Evolutionary conservation across 805 yeast genomes (phyloP), one percentile per base, ranked within the genome.

Genomic region (Saturnispora saitoi): DNA sequence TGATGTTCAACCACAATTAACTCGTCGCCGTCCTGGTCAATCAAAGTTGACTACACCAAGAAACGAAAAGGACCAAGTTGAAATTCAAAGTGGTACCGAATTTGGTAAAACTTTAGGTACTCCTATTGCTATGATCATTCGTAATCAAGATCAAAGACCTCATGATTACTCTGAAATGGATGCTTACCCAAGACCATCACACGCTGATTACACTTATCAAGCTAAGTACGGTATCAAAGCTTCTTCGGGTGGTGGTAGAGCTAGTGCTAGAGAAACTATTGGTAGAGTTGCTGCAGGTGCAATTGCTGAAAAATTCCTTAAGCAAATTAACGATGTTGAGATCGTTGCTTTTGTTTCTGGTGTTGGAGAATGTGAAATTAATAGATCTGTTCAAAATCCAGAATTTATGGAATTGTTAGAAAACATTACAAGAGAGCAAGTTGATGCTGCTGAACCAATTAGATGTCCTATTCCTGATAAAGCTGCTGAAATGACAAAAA

Each of bases 201-300:
- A 93, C 68, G 98, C 99, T 17, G 99, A 93, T 68, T 89, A 75
- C 76, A 93, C 99, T 20, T 93, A 93, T 69, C 72, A 86, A 62
- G 73, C 77, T 55, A 93, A 93, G 69, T 93, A 93, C 70, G 95
- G 96, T 39, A 76, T 81, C 57, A 93, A 93, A 70, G 95, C 97
- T 4, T 79, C 95, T 4, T 83, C 95, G 32, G 99, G 99, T 46
- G 99, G 99, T 62, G 99, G 99, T 54, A 80, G 99, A 64, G 85
- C 97, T 11, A 81, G 91, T 41, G 99, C 99, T 8, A 81, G 99
- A 68, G 99, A 93, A 70, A 93, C 99, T 39, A 93, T 93, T 59
- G 99, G 99, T 50, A 80, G 99, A 68, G 99, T 93, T 47, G 98
- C 98, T 43, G 98, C 97, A 8, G 97, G 97, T 62, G 98, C 96